A percentile compares a stretch with the other conserved stretches of the same genome.
Conservation (phyloP, 257 asterid species). For the Parsonsia alboflavescens region DNA sequence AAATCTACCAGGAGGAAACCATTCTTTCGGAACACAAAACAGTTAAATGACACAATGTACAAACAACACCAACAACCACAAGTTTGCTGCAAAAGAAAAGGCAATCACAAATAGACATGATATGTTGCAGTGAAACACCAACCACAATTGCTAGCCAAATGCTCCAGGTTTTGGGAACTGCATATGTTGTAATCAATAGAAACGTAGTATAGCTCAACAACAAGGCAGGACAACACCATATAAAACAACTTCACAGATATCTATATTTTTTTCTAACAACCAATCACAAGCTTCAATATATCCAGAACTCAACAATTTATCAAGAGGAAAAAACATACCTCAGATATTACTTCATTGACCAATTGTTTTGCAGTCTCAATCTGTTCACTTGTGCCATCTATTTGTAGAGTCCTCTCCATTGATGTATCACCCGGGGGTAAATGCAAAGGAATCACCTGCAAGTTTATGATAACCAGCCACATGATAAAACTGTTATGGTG, state of each 20-base stretch:
- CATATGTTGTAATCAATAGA: not conserved
- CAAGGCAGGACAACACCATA: no score
- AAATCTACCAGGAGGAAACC: not conserved
- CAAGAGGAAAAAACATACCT: conserved; percentile 50
- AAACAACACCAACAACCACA: not conserved
- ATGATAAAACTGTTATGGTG: not conserved
- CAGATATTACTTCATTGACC: conserved; percentile 79
- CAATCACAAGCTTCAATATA: not conserved
- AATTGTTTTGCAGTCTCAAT: conserved; percentile 79
- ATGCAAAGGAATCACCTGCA: conserved; percentile 90
- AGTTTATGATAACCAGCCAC: not conserved
- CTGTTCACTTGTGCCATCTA: conserved; percentile 83
- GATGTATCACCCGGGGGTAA: conserved; percentile 95
- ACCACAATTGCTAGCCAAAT: not conserved
- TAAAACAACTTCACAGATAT: not conserved
- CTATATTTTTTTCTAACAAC: not conserved
- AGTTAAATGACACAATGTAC: not conserved
- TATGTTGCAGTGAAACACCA: not conserved
- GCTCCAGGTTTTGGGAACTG: not conserved
- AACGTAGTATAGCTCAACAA: not conserved
- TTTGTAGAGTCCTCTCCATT: conserved; percentile 78
- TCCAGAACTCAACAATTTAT: not conserved
- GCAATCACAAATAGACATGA: not conserved
- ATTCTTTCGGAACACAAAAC: no score
- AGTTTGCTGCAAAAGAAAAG: not conserved